These are phyloP conservation scores for Aspergillus viridinutans DNA, from an alignment of 2,329 filamentous ascomycete genomes.

Conservation along the genomic window DNA sequence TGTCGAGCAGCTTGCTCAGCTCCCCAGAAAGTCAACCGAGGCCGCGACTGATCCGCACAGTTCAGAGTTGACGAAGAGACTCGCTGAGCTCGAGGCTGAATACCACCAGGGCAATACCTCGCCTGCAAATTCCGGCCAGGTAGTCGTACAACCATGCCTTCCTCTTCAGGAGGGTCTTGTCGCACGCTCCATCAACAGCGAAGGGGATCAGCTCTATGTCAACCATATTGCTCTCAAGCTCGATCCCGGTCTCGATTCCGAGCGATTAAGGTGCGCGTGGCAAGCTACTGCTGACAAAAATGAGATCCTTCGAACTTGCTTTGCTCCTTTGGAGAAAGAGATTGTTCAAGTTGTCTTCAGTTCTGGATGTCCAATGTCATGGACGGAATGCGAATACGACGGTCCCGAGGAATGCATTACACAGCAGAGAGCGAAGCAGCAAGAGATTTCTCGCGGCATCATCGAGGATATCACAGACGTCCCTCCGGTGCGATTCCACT, in stretches of 20 bases:
- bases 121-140: background rate
- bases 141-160: conserved; percentile 23
- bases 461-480: conserved; percentile 20
- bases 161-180: conserved; percentile 33
- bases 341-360: conserved; percentile 34
- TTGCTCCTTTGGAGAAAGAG: conserved; percentile 31
- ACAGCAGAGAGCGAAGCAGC: conserved; percentile 6
- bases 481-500: conserved; percentile 26
- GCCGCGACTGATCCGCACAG: background rate
- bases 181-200: conserved; percentile 33
- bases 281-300: conserved; percentile 24
- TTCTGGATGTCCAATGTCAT: conserved; percentile 11
- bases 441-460: conserved; percentile 20
- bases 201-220: conserved; percentile 32
- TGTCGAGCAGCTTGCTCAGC: conserved; percentile 30
- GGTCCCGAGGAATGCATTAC: conserved; percentile 12
- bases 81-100: conserved; percentile 16
- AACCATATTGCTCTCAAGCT: conserved; percentile 38
- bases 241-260: conserved; percentile 21
- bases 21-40: conserved; percentile 14
- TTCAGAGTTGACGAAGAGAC: conserved; percentile 5
- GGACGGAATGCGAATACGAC: conserved; percentile 16
- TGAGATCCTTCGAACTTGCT: conserved; percentile 39
- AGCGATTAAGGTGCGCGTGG: conserved; percentile 26
- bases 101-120: conserved; percentile 13